phyloP scores from a whole-genome alignment of 78 protist genomes.

The Salpingoeca rosetta region DNA sequence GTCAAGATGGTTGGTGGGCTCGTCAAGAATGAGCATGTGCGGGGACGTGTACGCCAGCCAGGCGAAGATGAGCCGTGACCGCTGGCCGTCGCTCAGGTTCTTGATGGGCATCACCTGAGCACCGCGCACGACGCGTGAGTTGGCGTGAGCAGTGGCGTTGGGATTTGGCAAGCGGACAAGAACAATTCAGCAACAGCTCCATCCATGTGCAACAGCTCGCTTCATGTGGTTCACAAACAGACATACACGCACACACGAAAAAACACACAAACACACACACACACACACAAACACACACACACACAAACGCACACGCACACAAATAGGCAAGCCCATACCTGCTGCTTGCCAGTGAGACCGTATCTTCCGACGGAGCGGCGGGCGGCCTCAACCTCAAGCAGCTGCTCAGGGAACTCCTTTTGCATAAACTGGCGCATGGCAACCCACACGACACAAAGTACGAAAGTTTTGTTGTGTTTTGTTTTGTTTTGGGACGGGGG shows the following conservation, averaged over 20 bases:
- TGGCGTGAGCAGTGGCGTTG: background rate
- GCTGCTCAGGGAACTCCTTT: conserved; percentile 26
- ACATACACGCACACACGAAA: background rate
- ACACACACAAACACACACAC: too few relatives aligned
- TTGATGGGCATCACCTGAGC: conserved; percentile 21
- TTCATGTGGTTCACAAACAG: too few relatives aligned
- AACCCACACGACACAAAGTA: too few relatives aligned
- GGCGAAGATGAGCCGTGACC: conserved; percentile 40
- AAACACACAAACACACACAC: too few relatives aligned
- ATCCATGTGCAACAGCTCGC: background rate
- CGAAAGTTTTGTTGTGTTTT: too few relatives aligned
- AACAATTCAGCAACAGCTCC: background rate
- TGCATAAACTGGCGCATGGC: conserved; percentile 45
- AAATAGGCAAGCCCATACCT: conserved; percentile 3
- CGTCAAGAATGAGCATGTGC: conserved; percentile 67
- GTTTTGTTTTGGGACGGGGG: too few relatives aligned
- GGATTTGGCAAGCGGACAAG: background rate
- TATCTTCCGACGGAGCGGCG: conserved; percentile 50
- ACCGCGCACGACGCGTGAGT: too few relatives aligned
- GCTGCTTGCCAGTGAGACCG: conserved; percentile 68
- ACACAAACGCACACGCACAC: background rate
- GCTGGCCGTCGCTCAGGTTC: conserved; percentile 49
- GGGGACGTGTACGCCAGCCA: conserved; percentile 17
- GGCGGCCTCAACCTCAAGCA: conserved; percentile 40
- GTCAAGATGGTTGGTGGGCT: conserved; percentile 91